Conservation (phyloP, 2,329 filamentous ascomycete genomes). For the Xylaria digitata region DNA sequence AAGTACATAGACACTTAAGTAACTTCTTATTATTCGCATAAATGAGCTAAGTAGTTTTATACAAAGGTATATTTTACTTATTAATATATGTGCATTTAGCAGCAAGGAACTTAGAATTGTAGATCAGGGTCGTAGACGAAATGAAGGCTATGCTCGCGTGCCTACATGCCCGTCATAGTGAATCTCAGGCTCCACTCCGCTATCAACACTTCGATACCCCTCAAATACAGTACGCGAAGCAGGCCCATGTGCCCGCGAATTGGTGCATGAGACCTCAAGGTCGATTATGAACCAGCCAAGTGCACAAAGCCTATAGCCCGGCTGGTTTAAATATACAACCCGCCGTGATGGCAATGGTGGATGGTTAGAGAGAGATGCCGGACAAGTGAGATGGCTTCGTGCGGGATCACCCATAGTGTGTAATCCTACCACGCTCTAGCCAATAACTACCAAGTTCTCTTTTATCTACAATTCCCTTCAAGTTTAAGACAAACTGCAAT, state of each 20-base stretch:
- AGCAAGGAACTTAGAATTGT: too few species aligned
- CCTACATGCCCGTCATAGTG: too few species aligned
- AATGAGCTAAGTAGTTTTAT: too few species aligned
- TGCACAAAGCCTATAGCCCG: neutral
- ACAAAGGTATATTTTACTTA: too few species aligned
- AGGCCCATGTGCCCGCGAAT: neutral
- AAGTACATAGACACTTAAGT: too few species aligned
- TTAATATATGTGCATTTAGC: too few species aligned
- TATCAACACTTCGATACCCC: neutral
- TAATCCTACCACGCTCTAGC: constrained; percentile 2
- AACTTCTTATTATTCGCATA: too few species aligned
- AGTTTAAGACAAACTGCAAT: too few species aligned
- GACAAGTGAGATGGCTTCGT: neutral
- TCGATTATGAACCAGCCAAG: neutral
- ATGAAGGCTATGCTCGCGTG: too few species aligned
- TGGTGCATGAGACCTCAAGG: neutral
- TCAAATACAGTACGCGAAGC: constrained; percentile 8
- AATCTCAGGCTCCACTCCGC: too few species aligned
- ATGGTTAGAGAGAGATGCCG: neutral
- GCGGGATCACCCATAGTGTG: neutral
- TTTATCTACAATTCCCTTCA: neutral
- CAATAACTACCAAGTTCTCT: too few species aligned
- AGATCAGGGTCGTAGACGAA: too few species aligned
- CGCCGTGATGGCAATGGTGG: neutral
- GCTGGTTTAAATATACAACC: neutral